Evolutionary conservation across 75 land plant genomes (phyloP), one percentile per base, ranked within the genome.

Genomic region (Pinus tabuliformis): DNA sequence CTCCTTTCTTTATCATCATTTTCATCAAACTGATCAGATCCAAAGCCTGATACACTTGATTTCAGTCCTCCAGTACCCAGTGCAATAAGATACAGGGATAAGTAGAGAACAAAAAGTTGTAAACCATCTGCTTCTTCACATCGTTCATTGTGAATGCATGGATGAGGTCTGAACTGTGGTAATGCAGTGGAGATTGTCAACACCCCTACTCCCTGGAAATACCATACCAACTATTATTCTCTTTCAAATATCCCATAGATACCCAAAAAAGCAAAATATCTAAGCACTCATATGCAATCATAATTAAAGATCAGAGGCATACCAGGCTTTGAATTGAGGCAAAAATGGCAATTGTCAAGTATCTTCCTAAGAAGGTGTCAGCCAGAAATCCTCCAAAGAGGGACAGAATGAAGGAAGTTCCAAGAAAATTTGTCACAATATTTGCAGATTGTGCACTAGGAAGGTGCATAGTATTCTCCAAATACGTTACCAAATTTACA

Each of bases 11-110:
- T 63, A 49, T 56, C 45, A 71, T 86, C 78, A 28, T 77, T 61
- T 56, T 92, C 95, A 64, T 95, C 93, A 77, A 95, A 95, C 59
- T 95, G 98, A 81, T 95, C 98, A 0, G 93, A 84, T 3, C 95
- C 98, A 57, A 95, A 84, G 1, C 95, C 85, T 0, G 91, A 90
- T 0, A 92, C 85, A 76, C 91, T 87, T 17, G 95, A 88, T 59
- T 92, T 95, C 28, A 92, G 81, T 2, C 95, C 97, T 15, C 95
- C 97, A 1, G 89, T 86, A 14, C 95, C 97, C 11, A 90, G 60
- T 14, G 97, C 92, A 15, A 86, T 90, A 28, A 94, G 59, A 82
- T 90, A 92, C 61, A 94, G 83, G 16, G 91, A 75, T 13, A 88
- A 0, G 82, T 82, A 88, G 30, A 94, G 77, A 22, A 88, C 62